Conservation (phyloP, 306 rosid genomes). For the Prunus kanzakura region DNA sequence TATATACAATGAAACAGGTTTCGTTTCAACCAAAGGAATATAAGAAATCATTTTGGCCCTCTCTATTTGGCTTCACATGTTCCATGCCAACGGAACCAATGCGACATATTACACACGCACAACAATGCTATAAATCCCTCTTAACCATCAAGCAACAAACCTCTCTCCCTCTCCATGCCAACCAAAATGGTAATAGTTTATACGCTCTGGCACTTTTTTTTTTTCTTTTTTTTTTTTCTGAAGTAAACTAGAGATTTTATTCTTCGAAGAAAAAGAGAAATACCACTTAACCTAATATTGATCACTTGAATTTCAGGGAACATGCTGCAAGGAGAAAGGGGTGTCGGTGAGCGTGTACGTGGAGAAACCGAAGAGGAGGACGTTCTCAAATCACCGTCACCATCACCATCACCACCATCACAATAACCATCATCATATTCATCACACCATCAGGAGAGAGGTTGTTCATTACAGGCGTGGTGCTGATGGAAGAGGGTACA, state of each 20-base stretch:
- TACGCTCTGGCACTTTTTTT: not conserved
- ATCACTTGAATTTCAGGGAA: conserved; percentile 37
- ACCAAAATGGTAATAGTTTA: conserved; percentile 44
- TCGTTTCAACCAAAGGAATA: conserved; percentile 25
- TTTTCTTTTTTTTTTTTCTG: too few relatives aligned
- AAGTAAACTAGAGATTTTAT: too few relatives aligned
- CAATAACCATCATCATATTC: conserved; percentile 30
- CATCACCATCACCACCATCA: conserved; percentile 22
- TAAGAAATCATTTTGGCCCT: conserved; percentile 9
- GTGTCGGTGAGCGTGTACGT: conserved; percentile 52
- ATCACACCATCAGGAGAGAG: conserved; percentile 31
- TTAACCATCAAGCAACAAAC: not conserved
- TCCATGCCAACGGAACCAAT: not conserved
- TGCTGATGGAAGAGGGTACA: conserved; percentile 28
- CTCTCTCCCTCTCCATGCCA: conserved; percentile 26
- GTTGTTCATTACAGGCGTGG: conserved; percentile 18
- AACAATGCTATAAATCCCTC: not conserved
- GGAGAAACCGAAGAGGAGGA: conserved; percentile 46
- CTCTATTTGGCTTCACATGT: conserved; percentile 3
- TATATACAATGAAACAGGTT: not conserved
- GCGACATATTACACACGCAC: not conserved
- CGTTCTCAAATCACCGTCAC: conserved; percentile 16
- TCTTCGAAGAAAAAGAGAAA: not conserved
- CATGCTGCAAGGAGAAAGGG: conserved; percentile 37
- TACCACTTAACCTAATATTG: too few relatives aligned